Evolutionary conservation across 768 basidiomycete genomes (phyloP).

Genomic region (Tricholoma flavovirens): DNA sequence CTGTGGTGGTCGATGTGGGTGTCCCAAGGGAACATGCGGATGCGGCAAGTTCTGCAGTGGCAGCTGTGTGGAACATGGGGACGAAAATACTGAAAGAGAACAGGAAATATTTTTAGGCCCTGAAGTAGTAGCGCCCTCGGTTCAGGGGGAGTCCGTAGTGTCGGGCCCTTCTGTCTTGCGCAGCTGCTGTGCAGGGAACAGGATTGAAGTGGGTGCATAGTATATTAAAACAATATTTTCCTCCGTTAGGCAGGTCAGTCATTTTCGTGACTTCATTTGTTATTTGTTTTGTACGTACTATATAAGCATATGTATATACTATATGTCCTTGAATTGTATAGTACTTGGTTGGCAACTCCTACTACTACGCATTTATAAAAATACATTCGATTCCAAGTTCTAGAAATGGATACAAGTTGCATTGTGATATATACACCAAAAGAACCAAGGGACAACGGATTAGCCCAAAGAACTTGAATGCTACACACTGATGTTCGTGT

Average conservation of each 20-base stretch:
- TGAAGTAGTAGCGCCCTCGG: not conserved
- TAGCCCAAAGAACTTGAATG: not conserved
- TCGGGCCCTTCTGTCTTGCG: conserved; percentile 9
- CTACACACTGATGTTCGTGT: not conserved
- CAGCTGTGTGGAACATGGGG: conserved; percentile 36
- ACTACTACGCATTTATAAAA: not conserved
- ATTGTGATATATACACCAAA: not conserved
- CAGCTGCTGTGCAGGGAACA: conserved; percentile 28
- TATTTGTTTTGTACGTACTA: not conserved
- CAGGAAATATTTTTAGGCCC: not conserved
- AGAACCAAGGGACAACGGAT: not conserved
- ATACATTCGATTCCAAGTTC: not conserved
- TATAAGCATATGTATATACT: not conserved
- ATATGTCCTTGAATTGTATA: not conserved
- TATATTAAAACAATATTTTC: not conserved
- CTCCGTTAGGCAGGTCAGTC: not conserved
- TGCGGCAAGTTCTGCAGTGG: conserved; percentile 56
- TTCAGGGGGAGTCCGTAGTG: not conserved
- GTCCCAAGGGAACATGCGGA: conserved; percentile 47
- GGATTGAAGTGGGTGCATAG: not conserved
- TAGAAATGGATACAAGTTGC: not conserved
- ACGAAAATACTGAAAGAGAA: not conserved
- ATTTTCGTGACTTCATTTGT: not conserved
- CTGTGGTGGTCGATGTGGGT: conserved; percentile 57
- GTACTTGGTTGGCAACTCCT: not conserved